Conservation (phyloP, 2,329 filamentous ascomycete species). For the Escovopsis sp. region DNA sequence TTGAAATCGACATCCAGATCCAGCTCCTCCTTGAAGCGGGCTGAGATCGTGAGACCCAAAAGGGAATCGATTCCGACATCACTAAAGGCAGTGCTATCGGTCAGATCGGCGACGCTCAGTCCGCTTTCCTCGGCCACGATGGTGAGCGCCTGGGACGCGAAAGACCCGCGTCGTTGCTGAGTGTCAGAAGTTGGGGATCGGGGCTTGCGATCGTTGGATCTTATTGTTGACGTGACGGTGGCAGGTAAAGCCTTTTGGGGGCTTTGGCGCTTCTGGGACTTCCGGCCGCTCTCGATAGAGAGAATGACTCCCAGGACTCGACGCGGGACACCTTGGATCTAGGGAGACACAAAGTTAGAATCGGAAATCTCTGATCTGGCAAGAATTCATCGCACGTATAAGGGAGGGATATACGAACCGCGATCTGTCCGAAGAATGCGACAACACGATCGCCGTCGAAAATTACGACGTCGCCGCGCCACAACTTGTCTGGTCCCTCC, state of each 20-base stretch:
- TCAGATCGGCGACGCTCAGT: constrained; percentile 36
- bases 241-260: background rate
- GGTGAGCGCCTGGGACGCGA: constrained; percentile 23
- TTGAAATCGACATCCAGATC: constrained; percentile 1
- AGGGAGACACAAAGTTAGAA: background rate
- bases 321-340: constrained; percentile 4
- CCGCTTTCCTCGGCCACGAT: constrained; percentile 42
- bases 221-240: background rate
- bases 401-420: constrained; percentile 31
- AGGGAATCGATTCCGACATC: constrained; percentile 2
- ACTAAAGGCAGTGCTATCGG: constrained; percentile 17
- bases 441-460: constrained; percentile 37
- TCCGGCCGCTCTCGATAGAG: background rate
- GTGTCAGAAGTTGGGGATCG: background rate
- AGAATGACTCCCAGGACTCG: background rate
- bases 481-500: constrained; percentile 19
- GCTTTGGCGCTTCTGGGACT: background rate
- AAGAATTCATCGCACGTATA: too few relatives aligned
- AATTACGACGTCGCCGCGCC: constrained; percentile 35
- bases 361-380: too few relatives aligned
- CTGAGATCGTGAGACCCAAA: constrained; percentile 1
- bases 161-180: background rate
- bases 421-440: constrained; percentile 22
- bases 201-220: background rate
- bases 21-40: constrained; percentile 4